Base-by-base conservation (phyloP, 2,329 filamentous ascomycete species). In the Aspergillus hortae region DNA sequence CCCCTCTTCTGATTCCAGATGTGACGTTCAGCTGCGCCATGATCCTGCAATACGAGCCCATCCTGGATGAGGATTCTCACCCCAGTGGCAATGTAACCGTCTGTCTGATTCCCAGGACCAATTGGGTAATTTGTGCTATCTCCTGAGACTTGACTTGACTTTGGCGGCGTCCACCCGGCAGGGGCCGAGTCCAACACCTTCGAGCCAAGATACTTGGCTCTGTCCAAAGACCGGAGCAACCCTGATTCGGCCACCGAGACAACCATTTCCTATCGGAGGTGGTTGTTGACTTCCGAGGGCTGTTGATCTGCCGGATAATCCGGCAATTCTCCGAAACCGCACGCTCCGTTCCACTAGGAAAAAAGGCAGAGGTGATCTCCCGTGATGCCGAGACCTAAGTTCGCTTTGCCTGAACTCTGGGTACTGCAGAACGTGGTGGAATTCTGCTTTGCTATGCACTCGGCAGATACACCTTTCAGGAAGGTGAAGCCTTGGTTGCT, bases 141-240 rank as follows among this genome's bases (percentile, higher is more conserved):
- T 15, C 9, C 12, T 14, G 33, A 36, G 15, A 11, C 6, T 36
- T 4, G 33, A n/a, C 33, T 6, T 36, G 5, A 9, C 5, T 7
- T 6, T 27, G 25, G 25, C 25, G 7, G 25, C 25, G 7, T 27
- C 25, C 25, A 27, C 7, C 25, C 25, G 36, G 36, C 15, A 25
- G 17, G 42, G 27, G 42, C 15, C 44, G 44, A 46, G 14, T 33
- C 44, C 33, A 33, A 46, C 11, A 17, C 43, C 23, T 17, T 19
- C 33, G 41, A 35, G 48, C 48, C 48, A 51, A 51, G 48, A 35
- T n/a, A 41, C 48, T 51, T 51, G 48, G 48, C 48, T 33, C 42
- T 45, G 33, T 32, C 38, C 17, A 35, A 17, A 14, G 11, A 35
- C 40, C 33, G 42, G 42, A 46, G 14, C 35, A 36, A 36, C 33